Evolutionary conservation across 805 yeast species (phyloP).

Genomic region (Babjeviella inositovora): DNA sequence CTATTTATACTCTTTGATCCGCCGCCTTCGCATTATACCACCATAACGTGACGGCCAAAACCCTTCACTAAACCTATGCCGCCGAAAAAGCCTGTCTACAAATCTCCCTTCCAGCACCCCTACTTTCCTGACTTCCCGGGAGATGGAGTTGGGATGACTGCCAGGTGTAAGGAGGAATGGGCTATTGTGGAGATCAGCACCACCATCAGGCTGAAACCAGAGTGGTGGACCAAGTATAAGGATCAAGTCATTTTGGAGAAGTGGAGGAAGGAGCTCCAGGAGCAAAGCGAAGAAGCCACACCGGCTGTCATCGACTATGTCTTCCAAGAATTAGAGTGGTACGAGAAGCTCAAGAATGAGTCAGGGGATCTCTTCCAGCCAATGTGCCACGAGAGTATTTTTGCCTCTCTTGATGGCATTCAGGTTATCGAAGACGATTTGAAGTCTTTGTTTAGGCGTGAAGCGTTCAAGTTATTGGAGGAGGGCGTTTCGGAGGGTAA

Average conservation of each 20-base stretch:
- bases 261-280: constrained; percentile 10
- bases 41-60: too few species aligned
- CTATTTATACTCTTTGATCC: too few species aligned
- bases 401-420: constrained; percentile 7
- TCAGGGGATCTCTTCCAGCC: too few species aligned
- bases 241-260: constrained; percentile 7
- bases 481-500: constrained; percentile 5
- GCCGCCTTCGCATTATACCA: too few species aligned
- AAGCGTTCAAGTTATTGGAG: constrained; percentile 4
- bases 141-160: background rate
- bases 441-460: constrained; percentile 4
- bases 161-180: constrained; percentile 5
- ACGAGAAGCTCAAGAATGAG: constrained; percentile 5
- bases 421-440: constrained; percentile 8
- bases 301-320: constrained; percentile 9
- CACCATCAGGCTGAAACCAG: constrained; percentile 9
- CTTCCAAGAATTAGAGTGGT: constrained; percentile 14
- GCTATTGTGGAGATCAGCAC: constrained; percentile 5
- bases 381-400: too few species aligned
- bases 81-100: too few species aligned
- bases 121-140: too few species aligned
- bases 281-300: constrained; percentile 3
- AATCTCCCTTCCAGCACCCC: too few species aligned
- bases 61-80: too few species aligned
- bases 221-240: constrained; percentile 11